These are phyloP conservation scores for Rhododendron henanense DNA, from an alignment of 148 eudicot genomes.

Conservation along the genomic window DNA sequence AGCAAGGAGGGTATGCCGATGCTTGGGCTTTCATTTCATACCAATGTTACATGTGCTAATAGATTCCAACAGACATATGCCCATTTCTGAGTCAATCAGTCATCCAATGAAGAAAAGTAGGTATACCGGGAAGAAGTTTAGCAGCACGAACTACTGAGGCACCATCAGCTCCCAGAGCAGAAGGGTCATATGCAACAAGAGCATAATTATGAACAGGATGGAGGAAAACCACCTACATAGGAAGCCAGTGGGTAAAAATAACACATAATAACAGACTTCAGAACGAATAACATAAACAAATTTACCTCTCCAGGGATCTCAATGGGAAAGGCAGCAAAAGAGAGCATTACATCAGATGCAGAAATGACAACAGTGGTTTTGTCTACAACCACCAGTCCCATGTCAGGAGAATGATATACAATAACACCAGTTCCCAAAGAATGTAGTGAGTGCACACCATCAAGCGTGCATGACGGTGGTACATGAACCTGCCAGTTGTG, in stretches of 20 bases:
- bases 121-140: constrained; percentile 81
- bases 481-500: constrained; percentile 74
- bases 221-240: constrained; percentile 77
- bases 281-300: not conserved
- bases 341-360: constrained; percentile 84
- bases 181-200: constrained; percentile 87
- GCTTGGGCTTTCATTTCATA: not conserved
- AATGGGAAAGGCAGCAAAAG: constrained; percentile 92
- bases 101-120: constrained; percentile 39
- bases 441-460: constrained; percentile 87
- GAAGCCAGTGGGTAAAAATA: constrained; percentile 14
- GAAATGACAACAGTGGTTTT: constrained; percentile 91
- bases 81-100: constrained; percentile 27
- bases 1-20: not conserved
- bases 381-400: constrained; percentile 94
- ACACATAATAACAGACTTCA: not conserved
- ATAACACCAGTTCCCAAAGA: constrained; percentile 92
- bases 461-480: constrained; percentile 93
- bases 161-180: constrained; percentile 80
- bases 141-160: constrained; percentile 82
- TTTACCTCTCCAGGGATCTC: constrained; percentile 98
- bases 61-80: not conserved
- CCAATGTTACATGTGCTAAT: not conserved
- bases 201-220: constrained; percentile 96
- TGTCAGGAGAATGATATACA: constrained; percentile 71